Base-by-base conservation (phyloP, 148 eudicot genomes). In the Chenopodium suecicum region DNA sequence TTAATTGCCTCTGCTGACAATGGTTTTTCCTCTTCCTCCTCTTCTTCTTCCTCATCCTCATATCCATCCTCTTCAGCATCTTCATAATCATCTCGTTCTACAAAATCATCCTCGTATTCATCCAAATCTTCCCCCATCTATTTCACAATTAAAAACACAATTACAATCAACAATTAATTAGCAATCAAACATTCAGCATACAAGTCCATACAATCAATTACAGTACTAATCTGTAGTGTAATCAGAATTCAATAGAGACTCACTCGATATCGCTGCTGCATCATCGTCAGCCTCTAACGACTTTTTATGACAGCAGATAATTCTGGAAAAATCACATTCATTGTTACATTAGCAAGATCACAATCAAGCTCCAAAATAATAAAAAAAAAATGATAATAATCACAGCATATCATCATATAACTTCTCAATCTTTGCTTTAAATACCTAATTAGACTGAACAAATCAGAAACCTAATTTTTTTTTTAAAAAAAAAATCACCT, bases 1-100 rank as follows among this genome's bases (percentile, higher is more conserved):
- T 91, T 92, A 85, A 88, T 25, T 73, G 87, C 90, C 81, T 95
- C 94, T 82, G 86, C 86, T 4, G 94, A 90, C 73, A 87, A 80
- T 2, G 84, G 90, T 50, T 66, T 62, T 2, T 46, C 83, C 62
- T 81, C 29, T 27, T 27, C 83, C 47, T 74, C 83, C 20, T 81
- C 74, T 27, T 75, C 83, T 0, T 74, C 79, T n/a, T 75, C 83
- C 13, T 50, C 78, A 1, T 75, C 75, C n/a, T 80, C 78, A 3
- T 80, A 63, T 19, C 10, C n/a, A 5, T 74, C 66, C 11, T 54
- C 79, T 41, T 54, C 78, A 22, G 9, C 83, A 68, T 41, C 83
- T 17, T 63, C 83, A 25, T 81, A 78, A 16, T 74, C 73, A 80
- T 80, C 83, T 23, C 67, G 44, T 37, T 37, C 44, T 37, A 37